Evolutionary conservation across 2,329 filamentous ascomycete genomes (phyloP), one percentile per base, ranked within the genome.

Genomic region (Cordyceps cateniannulata): DNA sequence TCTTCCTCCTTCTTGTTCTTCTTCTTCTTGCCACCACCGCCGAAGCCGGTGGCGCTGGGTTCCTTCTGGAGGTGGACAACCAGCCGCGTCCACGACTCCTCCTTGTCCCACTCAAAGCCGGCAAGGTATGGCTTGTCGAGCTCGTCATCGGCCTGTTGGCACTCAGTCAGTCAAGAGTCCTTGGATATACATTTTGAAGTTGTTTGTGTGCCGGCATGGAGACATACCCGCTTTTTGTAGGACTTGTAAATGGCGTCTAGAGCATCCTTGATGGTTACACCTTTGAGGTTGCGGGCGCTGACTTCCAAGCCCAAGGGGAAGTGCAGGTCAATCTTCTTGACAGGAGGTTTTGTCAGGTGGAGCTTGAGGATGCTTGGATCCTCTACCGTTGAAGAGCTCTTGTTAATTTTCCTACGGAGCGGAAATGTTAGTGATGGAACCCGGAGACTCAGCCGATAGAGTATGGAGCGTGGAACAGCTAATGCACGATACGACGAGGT

Each of bases 231-330:
- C 86, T 97, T 97, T 85, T 96, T 96, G 82, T 91, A 96, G 68
- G 90, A 85, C 82, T 96, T 97, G 83, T 96, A 82, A 77, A 98
- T 97, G 70, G 91, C 93, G 75, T 97, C 93, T 74, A 96, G 74
- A 62, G 92, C 92, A 76, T 98, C 93, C 81, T 97, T 97, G 82
- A 98, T 93, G 61, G 93, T 98, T 67, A 98, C 92, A 61, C 93
- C 93, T 76, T 93, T 93, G 69, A 93, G 79, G 77, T 97, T 98
- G 71, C 93, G 85, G 71, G 92, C 93, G 35, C 89, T 90, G 66
- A 97, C 90, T 71, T 93, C 87, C 60, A 95, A 84, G 56, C 93
- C 93, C 58, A 96, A 81, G 18, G 91, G 90, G 82, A 96, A 96
- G 77, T 92, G 86, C 51, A 98, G 82, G 76, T 96, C 92, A 76